phyloP scores from a whole-genome alignment of 139 green algal genomes.

The Raphidocelis subcapitata region DNA sequence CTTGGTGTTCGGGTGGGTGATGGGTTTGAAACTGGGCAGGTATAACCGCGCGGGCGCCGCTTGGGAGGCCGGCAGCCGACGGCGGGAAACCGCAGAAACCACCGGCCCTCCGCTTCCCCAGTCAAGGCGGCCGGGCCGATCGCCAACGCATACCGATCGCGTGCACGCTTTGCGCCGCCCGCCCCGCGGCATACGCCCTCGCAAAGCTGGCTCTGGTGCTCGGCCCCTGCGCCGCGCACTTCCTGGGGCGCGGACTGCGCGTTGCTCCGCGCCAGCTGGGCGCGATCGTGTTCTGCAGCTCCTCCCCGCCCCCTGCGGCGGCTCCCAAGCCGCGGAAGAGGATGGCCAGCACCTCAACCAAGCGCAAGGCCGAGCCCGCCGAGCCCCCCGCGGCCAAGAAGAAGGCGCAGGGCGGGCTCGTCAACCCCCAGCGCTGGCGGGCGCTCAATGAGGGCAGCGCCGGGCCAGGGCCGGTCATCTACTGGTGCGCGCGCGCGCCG shows the following conservation, averaged over 20 bases:
- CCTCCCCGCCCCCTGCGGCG: neutral
- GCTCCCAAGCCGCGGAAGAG: constrained; percentile 1
- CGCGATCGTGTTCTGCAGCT: too few relatives aligned
- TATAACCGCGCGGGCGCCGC: too few relatives aligned
- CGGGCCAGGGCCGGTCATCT: constrained; percentile 65
- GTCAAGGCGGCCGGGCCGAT: too few relatives aligned
- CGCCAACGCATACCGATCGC: too few relatives aligned
- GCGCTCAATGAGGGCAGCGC: constrained; percentile 48
- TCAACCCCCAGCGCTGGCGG: constrained; percentile 63
- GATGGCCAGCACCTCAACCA: constrained; percentile 1
- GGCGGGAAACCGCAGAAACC: too few relatives aligned
- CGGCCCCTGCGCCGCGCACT: too few relatives aligned
- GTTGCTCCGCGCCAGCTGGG: neutral
- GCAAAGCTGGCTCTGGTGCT: too few relatives aligned
- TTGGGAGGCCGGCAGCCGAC: too few relatives aligned
- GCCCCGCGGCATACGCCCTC: too few relatives aligned
- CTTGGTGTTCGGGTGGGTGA: neutral
- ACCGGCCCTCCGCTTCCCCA: too few relatives aligned
- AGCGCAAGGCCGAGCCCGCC: constrained; percentile 26
- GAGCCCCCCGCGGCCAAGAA: constrained; percentile 1
- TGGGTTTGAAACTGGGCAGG: neutral
- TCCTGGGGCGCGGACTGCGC: too few relatives aligned
- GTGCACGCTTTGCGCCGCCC: too few relatives aligned
- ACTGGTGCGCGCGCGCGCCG: constrained; percentile 52
- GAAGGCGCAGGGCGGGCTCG: constrained; percentile 8